phyloP scores from a whole-genome alignment of 1,139 yeast genomes.

The Saccharomyces hybrid region DNA sequence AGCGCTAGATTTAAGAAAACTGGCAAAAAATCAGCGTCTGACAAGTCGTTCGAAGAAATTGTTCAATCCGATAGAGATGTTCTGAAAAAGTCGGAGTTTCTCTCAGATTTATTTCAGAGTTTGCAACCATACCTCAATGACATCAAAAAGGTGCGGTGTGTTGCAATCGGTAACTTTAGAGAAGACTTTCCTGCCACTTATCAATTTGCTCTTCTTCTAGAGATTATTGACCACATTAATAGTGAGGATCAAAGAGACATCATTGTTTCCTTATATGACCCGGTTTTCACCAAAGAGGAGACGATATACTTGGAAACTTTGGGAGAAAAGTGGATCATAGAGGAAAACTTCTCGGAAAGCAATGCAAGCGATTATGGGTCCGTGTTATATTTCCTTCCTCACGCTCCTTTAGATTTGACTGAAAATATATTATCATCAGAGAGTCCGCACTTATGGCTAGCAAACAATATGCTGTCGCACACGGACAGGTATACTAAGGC shows the following conservation, averaged over 20 bases:
- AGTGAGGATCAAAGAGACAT: conserved; percentile 18
- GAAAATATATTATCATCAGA: conserved; percentile 36
- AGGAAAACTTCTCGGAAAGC: conserved; percentile 10
- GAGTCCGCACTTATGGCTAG: conserved; percentile 38
- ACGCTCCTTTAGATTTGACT: conserved; percentile 60
- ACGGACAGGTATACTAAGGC: conserved; percentile 43
- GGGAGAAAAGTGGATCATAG: conserved; percentile 24
- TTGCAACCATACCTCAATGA: conserved; percentile 8
- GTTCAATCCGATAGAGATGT: conserved; percentile 10
- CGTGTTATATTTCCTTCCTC: conserved; percentile 57
- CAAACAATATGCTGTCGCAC: conserved; percentile 45
- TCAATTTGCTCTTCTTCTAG: conserved; percentile 52
- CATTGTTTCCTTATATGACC: conserved; percentile 54
- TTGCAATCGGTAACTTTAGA: conserved; percentile 66
- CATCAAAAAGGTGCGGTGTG: conserved; percentile 44
- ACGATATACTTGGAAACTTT: conserved; percentile 27
- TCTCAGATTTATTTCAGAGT: conserved; percentile 19
- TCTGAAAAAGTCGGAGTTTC: conserved; percentile 28
- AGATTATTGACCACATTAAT: conserved; percentile 29
- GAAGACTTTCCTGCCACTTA: conserved; percentile 51
- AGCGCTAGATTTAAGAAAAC: background rate
- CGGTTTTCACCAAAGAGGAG: conserved; percentile 48
- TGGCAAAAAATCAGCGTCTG: background rate
- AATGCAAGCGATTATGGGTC: conserved; percentile 10
- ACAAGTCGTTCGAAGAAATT: conserved; percentile 6